Evolutionary conservation across 1,139 yeast species (phyloP).

Genomic region (Pichia inconspicua): DNA sequence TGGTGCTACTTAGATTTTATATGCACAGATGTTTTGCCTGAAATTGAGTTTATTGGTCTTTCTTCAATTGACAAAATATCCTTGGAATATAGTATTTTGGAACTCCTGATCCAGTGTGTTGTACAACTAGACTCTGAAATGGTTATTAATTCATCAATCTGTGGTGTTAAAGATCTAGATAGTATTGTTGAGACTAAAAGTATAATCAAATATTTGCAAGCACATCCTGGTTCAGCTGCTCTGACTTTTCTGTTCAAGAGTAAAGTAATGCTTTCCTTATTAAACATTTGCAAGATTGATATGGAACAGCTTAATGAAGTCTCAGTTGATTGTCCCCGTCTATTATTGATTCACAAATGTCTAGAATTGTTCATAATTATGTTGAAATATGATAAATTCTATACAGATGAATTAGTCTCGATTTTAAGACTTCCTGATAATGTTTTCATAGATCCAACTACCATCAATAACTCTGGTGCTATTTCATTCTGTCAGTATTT

Average conservation of each 20-base stretch:
- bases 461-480: conserved; percentile 47
- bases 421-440: conserved; percentile 31
- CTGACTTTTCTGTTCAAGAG: conserved; percentile 57
- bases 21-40: conserved; percentile 55
- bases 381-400: conserved; percentile 45
- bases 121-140: conserved; percentile 58
- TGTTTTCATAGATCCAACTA: conserved; percentile 38
- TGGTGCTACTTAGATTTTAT: conserved; percentile 78
- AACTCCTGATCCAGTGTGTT: conserved; percentile 47
- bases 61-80: conserved; percentile 33
- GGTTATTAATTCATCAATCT: conserved; percentile 41
- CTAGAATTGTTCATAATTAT: conserved; percentile 42
- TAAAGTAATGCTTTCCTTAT: conserved; percentile 46
- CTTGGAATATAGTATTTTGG: conserved; percentile 48
- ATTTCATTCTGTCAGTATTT: conserved; percentile 64
- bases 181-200: conserved; percentile 36
- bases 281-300: conserved; percentile 49
- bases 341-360: conserved; percentile 30
- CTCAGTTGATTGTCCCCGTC: conserved; percentile 29
- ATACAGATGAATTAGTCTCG: conserved; percentile 42
- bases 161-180: conserved; percentile 43
- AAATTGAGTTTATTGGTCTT: conserved; percentile 31
- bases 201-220: conserved; percentile 35
- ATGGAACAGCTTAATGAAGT: conserved; percentile 44
- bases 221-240: conserved; percentile 64